Base-by-base conservation (phyloP, 2,329 filamentous ascomycete genomes). In the Colletotrichum sp. region DNA sequence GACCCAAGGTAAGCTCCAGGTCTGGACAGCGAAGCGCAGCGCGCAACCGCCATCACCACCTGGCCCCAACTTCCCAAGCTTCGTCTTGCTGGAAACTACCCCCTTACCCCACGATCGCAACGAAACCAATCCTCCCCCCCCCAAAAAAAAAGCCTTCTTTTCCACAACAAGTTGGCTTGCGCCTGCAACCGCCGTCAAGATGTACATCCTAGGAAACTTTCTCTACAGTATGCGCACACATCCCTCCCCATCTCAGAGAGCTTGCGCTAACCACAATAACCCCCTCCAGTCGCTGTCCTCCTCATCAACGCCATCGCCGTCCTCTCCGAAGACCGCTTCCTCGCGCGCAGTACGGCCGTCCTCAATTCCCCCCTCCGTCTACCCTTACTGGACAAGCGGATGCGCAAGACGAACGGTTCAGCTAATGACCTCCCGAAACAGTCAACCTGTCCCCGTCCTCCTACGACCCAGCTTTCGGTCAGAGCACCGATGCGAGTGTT, bases 291-390 rank as follows among this genome's bases (percentile, higher is more conserved):
- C 79, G 91, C 92, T 80, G 90, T 98, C 84, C 95, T 99, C 82
- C 91, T 99, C 83, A 93, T 97, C 86, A 99, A 99, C 86, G 95
- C 95, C 79, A 94, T 99, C 83, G 95, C 96, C 78, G 93, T 98
- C 83, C 94, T 99, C 79, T 98, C 95, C 81, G 96, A 98, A 91
- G 96, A 98, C 87, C 94, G 96, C 78, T 98, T 98, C 86, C 94
- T 98, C 79, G 86, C 94, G 87, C 93, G 84, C 80, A 98, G 85
- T 87, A 83, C 79, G 85, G 77, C 34, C 39, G 30, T 21, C 44
- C 64, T 30, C 59, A n/a, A 6, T 26, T 30, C 34, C 34, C 62
- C n/a, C 62, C 13, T 44, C n/a, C 21, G 15, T 21, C 13, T 21
- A 8, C 8, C n/a, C 30, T n/a, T 12, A 9, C 36, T 24, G 6